Evolutionary conservation across 2,329 filamentous ascomycete species (phyloP), one percentile per base, ranked within the genome.

Genomic region (Phyllosticta citriasiana): DNA sequence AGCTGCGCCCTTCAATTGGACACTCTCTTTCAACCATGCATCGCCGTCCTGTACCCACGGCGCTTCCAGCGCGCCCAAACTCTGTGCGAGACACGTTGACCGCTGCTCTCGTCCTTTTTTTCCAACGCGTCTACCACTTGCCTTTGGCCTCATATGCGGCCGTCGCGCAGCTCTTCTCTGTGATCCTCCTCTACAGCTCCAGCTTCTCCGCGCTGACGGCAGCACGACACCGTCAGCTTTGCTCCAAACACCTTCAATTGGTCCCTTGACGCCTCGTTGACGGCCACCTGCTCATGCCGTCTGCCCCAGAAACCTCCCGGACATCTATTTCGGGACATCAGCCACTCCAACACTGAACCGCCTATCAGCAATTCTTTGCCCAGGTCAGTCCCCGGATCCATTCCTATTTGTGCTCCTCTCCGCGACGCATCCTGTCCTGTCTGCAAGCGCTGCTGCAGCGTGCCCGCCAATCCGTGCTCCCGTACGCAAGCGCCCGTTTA

Each of bases 401-500:
- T 27, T 56, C 54, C 54, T 27, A 54, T 33, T 47, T 27, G 33
- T 40, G 25, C 50, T 27, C 57, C 59, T 61, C 59, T 54, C 59
- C 59, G 57, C 59, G 27, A n/a, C 40, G 16, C 40, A 47, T 51
- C 53, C 19, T 40, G 57, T 59, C 19, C 51, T 55, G 30, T 33
- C 51, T 57, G 27, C 50, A 61, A 61, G 59, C 55, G 55, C 59
- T 35, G 47, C 19, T 6, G 16, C 35, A 24, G 19, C 9, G 12
- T 19, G 30, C 26, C 47, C 30, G 16, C 61, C 57, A 59, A 62
- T 62, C 61, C 61, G 53, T 56, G 22, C 30, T 60, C 57, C 53
- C 53, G 27, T 47, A 69, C 70, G 63, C 40, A 75, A 73, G 72
- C 73, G 73, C 74, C 40, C 40, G 40, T 47, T 14, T 47, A 47